Base-by-base conservation (phyloP, 1,139 yeast species). In the Suhomyces atakaporum region DNA sequence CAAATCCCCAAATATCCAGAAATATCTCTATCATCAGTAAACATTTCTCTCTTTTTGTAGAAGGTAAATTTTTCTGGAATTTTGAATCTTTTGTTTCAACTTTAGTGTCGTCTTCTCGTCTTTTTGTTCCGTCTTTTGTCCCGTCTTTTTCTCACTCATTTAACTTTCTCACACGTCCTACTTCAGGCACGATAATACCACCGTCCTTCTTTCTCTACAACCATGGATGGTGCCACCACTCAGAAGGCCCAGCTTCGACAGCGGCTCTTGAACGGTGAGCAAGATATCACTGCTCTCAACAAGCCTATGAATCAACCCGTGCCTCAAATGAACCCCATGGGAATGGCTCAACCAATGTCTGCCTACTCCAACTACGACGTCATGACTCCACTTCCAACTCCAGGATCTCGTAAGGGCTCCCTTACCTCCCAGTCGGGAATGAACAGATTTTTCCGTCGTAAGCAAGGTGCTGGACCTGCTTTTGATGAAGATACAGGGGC, bases 401-500 rank as follows among this genome's bases (percentile, higher is more conserved):
- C 43, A 12, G 38, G 31, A 16, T 56, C 69, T 7, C 43, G 75
- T 8, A 66, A 66, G 43, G 64, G 75, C 5, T 68, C 79, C 13
- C 53, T 75, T 45, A 66, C 73, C 11, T 70, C 78, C 1, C 67
- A 69, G 33, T 59, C 68, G 2, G 53, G 57, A 7, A 55, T 66
- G 42, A 64, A 68, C 33, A 60, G 62, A 35, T 58, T 79, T 33
- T 74, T 77, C 54, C 68, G 73, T 38, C 58, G 75, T 31, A 68
- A 68, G 28, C 63, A 59, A 25, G 59, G 53, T 12, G 62, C 26
- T 24, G 53, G 39, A 3, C 61, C 43, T 9, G 60, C 56, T 18
- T 73, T 69, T 39, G 84, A 78, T 39, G 85, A 74, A 8, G 84
- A 78, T 15, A 65, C 60, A 3, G 78, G 79, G 6, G 68, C 73